These are phyloP conservation scores for Breviolum minutum DNA, from an alignment of 73 alveolate genomes.

Conservation along the genomic window DNA sequence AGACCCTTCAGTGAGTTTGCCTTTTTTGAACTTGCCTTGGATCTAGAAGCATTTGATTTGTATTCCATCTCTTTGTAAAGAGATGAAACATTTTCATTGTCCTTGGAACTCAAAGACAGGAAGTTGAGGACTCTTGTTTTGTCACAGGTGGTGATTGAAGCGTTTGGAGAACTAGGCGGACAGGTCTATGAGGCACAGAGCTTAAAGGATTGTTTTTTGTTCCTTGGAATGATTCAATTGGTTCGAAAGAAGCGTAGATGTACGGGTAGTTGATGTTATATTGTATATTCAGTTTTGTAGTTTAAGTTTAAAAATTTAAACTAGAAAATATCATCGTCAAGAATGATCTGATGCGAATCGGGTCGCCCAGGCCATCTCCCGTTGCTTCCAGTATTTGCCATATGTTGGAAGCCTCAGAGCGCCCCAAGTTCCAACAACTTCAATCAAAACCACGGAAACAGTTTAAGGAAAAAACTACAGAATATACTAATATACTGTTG, in stretches of 20 bases:
- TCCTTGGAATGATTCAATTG: background rate
- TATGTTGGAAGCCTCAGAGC: constrained; percentile 3
- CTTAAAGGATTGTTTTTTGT: background rate
- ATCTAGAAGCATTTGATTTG: too few species aligned
- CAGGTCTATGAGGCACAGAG: constrained; percentile 51
- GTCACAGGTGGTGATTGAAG: constrained; percentile 18
- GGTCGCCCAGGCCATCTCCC: constrained; percentile 59
- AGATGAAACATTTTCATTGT: background rate
- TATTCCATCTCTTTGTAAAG: too few species aligned
- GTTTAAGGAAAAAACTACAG: too few species aligned
- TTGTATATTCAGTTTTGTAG: background rate
- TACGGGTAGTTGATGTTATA: background rate
- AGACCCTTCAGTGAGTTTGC: background rate
- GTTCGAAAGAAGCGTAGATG: background rate
- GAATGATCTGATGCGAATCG: background rate
- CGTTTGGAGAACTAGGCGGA: constrained; percentile 28
- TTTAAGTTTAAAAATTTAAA: background rate
- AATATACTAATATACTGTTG: too few species aligned
- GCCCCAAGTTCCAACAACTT: background rate
- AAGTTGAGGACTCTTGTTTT: too few species aligned
- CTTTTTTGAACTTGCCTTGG: background rate
- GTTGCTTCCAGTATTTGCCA: constrained; percentile 61
- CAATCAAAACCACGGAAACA: too few species aligned
- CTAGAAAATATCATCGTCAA: background rate
- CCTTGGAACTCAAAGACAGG: too few species aligned